phyloP scores from a whole-genome alignment of 2,329 filamentous ascomycete genomes.

The Penicillium expansum region DNA sequence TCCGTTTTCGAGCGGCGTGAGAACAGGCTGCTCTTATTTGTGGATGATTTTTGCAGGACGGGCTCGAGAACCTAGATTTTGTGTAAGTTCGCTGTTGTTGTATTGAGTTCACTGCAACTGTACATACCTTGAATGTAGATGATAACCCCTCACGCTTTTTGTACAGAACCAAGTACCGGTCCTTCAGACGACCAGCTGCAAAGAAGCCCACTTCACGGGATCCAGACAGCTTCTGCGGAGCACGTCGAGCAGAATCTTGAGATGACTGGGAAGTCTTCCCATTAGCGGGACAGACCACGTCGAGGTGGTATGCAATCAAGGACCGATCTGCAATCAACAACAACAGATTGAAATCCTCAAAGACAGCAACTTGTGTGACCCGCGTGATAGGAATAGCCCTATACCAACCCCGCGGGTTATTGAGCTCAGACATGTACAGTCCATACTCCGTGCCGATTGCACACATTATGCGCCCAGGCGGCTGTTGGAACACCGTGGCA shows the following conservation, averaged over 20 bases:
- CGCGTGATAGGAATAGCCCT: slow-evolving; percentile 73
- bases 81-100: background rate
- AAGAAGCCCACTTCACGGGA: slow-evolving; percentile 96
- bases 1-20: slow-evolving; percentile 74
- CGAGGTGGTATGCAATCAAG: slow-evolving; percentile 88
- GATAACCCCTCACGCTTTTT: slow-evolving; percentile 91
- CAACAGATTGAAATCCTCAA: slow-evolving; percentile 94
- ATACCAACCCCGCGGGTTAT: slow-evolving; percentile 86
- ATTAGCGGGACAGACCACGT: slow-evolving; percentile 65
- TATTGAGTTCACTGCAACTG: background rate
- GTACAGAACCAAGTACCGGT: slow-evolving; percentile 90
- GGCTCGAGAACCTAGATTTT: slow-evolving; percentile 74
- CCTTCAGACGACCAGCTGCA: slow-evolving; percentile 94
- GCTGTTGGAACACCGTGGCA: slow-evolving; percentile 79
- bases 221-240: slow-evolving; percentile 84
- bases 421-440: slow-evolving; percentile 83
- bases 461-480: slow-evolving; percentile 79
- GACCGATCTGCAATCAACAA: slow-evolving; percentile 88
- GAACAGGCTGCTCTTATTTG: slow-evolving; percentile 72
- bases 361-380: slow-evolving; percentile 88
- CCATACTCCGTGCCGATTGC: slow-evolving; percentile 95
- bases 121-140: slow-evolving; percentile 73
- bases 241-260: slow-evolving; percentile 71
- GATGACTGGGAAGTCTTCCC: slow-evolving; percentile 47
- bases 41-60: slow-evolving; percentile 86